phyloP scores from a whole-genome alignment of 257 asterid genomes.

The Pogostemon cablin region DNA sequence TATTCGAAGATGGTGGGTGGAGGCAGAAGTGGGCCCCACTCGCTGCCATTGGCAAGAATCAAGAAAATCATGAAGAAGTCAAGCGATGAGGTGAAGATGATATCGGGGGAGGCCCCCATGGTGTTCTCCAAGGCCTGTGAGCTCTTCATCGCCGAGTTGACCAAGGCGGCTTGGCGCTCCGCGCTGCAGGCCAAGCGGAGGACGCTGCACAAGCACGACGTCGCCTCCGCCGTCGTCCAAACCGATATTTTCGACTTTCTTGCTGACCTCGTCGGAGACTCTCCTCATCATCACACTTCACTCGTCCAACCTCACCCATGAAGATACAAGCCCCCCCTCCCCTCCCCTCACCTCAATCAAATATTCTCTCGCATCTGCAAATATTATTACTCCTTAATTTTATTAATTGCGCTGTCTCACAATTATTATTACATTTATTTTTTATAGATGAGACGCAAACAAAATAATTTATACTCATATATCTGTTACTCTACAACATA shows the following conservation, averaged over 20 bases:
- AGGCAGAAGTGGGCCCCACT: conserved; percentile 63
- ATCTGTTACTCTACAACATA: too few relatives aligned
- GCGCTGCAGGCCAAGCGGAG: conserved; percentile 65
- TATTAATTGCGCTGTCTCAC: too few relatives aligned
- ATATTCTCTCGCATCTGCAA: neutral
- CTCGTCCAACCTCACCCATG: too few relatives aligned
- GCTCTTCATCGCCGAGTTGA: conserved; percentile 65
- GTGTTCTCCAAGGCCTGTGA: conserved; percentile 80
- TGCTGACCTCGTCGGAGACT: conserved; percentile 41
- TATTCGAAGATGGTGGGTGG: conserved; percentile 67
- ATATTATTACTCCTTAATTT: too few relatives aligned
- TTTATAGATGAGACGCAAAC: neutral
- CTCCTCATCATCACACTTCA: conserved; percentile 13
- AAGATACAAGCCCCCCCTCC: too few relatives aligned
- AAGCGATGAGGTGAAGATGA: conserved; percentile 74
- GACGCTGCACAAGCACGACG: conserved; percentile 72
- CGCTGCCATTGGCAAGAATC: conserved; percentile 74
- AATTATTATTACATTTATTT: neutral
- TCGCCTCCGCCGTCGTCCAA: conserved; percentile 65
- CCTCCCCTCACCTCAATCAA: too few relatives aligned
- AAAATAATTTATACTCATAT: too few relatives aligned
- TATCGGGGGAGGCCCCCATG: conserved; percentile 85
- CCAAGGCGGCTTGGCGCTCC: conserved; percentile 65
- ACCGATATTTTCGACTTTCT: conserved; percentile 84
- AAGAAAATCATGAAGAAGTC: conserved; percentile 81